A percentile compares a stretch with the other conserved stretches of the same genome.
Conservation (phyloP, 768 basidiomycete species). For the Boletus rubescentipes region DNA sequence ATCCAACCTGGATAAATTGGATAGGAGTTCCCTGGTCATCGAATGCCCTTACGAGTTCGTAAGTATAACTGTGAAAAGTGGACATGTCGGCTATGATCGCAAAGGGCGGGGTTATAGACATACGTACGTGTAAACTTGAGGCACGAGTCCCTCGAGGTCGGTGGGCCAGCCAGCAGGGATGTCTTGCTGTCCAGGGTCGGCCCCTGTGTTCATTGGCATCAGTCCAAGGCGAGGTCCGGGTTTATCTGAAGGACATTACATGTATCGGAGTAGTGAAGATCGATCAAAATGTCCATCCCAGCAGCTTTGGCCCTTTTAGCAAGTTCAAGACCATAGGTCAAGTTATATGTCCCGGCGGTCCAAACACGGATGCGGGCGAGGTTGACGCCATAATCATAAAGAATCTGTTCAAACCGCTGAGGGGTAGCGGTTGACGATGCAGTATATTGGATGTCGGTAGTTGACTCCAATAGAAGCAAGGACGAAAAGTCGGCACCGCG, state of each 20-base stretch:
- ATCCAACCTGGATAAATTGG: constrained; percentile 11
- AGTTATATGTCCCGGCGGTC: constrained; percentile 11
- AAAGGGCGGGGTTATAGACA: background rate
- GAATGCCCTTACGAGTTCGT: constrained; percentile 4
- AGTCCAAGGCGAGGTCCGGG: background rate
- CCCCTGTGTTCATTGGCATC: background rate
- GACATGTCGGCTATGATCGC: background rate
- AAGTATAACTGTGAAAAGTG: constrained; percentile 3
- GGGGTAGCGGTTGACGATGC: background rate
- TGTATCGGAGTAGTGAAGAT: constrained; percentile 11
- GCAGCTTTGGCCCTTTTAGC: constrained; percentile 10
- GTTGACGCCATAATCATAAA: constrained; percentile 7
- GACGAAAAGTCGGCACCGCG: constrained; percentile 18
- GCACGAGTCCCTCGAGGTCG: constrained; percentile 8
- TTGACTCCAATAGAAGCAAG: constrained; percentile 14
- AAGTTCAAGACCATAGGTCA: constrained; percentile 8
- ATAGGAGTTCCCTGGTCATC: constrained; percentile 9
- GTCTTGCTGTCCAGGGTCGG: constrained; percentile 5
- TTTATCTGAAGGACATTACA: constrained; percentile 3
- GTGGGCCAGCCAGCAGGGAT: constrained; percentile 16
- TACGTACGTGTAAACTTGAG: constrained; percentile 10
- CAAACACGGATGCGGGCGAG: constrained; percentile 17
- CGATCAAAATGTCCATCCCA: constrained; percentile 14
- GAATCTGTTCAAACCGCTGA: constrained; percentile 10
- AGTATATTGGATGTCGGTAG: background rate